Evolutionary conservation across 192 early-diverging fungal species (phyloP).

Genomic region (Coemansia sp.): DNA sequence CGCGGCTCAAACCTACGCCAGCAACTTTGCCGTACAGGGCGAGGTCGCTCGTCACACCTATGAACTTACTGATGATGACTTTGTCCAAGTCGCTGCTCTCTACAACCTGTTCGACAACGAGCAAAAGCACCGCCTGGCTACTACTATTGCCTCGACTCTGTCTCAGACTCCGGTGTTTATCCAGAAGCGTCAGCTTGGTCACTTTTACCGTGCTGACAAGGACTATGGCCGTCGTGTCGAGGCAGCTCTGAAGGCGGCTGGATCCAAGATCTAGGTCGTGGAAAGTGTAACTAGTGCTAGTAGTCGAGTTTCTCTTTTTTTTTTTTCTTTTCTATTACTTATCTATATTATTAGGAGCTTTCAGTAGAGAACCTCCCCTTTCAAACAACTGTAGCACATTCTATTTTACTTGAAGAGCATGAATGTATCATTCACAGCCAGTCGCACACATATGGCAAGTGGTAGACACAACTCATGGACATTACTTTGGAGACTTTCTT

Average conservation of each 20-base stretch:
- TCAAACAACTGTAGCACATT: too few relatives aligned
- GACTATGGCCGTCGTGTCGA: slow-evolving; percentile 75
- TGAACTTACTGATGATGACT: slow-evolving; percentile 63
- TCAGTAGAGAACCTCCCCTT: too few relatives aligned
- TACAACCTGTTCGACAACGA: slow-evolving; percentile 67
- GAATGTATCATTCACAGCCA: too few relatives aligned
- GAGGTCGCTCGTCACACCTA: slow-evolving; percentile 65
- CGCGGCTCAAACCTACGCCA: slow-evolving; percentile 55
- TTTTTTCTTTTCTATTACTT: neutral
- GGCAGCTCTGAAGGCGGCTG: slow-evolving; percentile 60
- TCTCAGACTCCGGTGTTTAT: slow-evolving; percentile 68
- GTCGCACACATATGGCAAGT: too few relatives aligned
- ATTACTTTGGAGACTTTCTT: too few relatives aligned
- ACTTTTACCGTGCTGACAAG: slow-evolving; percentile 74
- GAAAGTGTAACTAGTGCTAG: neutral
- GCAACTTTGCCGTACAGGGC: slow-evolving; percentile 56
- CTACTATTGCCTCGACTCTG: slow-evolving; percentile 65
- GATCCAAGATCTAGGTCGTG: slow-evolving; percentile 50
- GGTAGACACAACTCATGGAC: too few relatives aligned
- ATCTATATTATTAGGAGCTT: neutral
- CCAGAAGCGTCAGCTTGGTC: slow-evolving; percentile 68
- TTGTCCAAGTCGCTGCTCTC: slow-evolving; percentile 66
- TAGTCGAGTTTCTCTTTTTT: neutral
- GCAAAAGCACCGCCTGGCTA: slow-evolving; percentile 64
- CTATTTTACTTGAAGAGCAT: too few relatives aligned